Percentiles rank a stretch among this genome's conserved stretches.
Evolutionary conservation across 176 grass and related monocot species (phyloP).

Genomic region (Dactylis glomerata): DNA sequence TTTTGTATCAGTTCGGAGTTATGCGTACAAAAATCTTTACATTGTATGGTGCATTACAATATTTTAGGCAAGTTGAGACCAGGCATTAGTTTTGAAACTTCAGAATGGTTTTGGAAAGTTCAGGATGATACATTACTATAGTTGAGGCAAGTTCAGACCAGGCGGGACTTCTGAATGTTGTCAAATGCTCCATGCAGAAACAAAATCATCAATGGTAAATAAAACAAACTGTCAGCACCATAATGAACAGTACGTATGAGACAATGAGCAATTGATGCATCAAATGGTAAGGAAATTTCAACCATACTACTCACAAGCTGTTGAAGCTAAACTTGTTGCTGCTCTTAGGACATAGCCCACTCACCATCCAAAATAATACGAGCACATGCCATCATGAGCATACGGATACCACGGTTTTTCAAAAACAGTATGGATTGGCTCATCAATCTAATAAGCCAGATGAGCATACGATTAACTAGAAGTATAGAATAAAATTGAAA

Average conservation of each 20-base stretch:
- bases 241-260: neutral
- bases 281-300: constrained; percentile 18
- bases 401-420: neutral
- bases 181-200: constrained; percentile 50
- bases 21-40: neutral
- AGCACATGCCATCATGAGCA: neutral
- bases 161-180: neutral
- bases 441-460: constrained; percentile 5
- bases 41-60: neutral
- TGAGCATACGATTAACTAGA: neutral
- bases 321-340: constrained; percentile 52
- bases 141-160: neutral
- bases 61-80: no score
- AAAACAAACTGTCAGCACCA: constrained; percentile 11
- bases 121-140: neutral
- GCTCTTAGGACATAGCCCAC: neutral
- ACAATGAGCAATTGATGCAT: constrained; percentile 1
- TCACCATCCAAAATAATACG: neutral
- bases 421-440: neutral
- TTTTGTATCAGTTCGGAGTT: neutral
- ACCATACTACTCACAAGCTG: constrained; percentile 54
- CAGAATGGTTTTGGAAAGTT: neutral
- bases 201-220: constrained; percentile 67
- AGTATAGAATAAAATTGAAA: neutral
- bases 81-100: no score